Evolutionary conservation across 2,329 filamentous ascomycete genomes (phyloP), one percentile per base, ranked within the genome.

Genomic region (Fusarium globosum): DNA sequence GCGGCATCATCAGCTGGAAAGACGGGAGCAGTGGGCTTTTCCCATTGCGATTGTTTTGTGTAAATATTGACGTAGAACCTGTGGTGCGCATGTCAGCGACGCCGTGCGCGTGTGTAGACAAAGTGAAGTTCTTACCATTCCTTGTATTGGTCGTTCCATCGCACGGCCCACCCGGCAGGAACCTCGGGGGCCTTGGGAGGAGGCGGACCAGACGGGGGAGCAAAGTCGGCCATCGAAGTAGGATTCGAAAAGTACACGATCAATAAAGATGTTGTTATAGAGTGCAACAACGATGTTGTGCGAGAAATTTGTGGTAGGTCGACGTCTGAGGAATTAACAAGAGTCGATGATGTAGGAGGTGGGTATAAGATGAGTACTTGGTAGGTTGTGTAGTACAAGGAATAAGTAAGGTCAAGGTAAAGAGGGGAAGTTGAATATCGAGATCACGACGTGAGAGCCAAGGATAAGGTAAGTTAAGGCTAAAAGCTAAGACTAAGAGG

Each of bases 61-160:
- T 91, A 89, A 69, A 93, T 89, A 85, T 98, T 96, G 69, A 97
- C 93, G 85, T 93, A 98, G 88, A 96, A 97, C 92, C 92, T 94
- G 72, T 4, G 49, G 33, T 59, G 69, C 41, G 49, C 26, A 26
- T 36, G 66, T 78, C 45, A 77, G 65, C 57, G 35, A 66, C 21
- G 38, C 39, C 15, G 61, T 58, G 53, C 28, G 60, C 39, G 35
- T 28, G 38, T 23, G 43, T 26, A 23, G 33, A 42, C 21, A 7
- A 28, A 49, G 20, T 23, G 7, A 33, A 35, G 20, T 74, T 84
- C 84, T 75, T 80, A 91, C 92, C 94, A 97, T 88, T 96, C 92
- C 79, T 92, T 92, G 85, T 97, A 97, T 79, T 96, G 91, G 0
- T 93, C 90, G 82, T 97, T 96, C 89, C 92, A 97, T 73, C 94